These are phyloP conservation scores for Tolypocladium nubicola DNA, from an alignment of 2,329 filamentous ascomycete genomes.

Conservation along the genomic window DNA sequence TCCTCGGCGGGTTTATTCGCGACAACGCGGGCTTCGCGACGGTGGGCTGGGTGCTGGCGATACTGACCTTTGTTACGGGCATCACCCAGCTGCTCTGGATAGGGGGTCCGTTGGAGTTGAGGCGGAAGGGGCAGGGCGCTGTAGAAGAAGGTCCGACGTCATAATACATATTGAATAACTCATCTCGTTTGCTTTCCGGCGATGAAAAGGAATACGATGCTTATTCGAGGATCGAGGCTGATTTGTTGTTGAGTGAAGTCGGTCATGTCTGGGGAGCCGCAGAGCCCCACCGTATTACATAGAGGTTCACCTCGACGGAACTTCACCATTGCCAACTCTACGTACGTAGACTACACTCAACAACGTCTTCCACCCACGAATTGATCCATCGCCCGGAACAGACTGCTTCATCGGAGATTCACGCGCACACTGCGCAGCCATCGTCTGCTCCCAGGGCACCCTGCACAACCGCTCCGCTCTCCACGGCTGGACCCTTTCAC, in stretches of 20 bases:
- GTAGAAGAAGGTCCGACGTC: background rate
- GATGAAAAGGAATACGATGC: background rate
- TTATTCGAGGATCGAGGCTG: background rate
- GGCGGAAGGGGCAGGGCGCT: background rate
- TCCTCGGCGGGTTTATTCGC: conserved; percentile 23
- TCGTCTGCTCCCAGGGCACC: background rate
- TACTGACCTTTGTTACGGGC: conserved; percentile 16
- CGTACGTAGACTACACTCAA: background rate
- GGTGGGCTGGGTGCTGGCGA: conserved; percentile 19
- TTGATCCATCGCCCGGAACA: background rate
- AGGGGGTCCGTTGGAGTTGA: conserved; percentile 11
- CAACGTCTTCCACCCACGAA: background rate
- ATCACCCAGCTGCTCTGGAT: conserved; percentile 17
- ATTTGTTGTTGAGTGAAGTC: background rate
- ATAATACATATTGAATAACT: background rate
- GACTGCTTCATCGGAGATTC: background rate
- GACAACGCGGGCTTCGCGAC: conserved; percentile 20
- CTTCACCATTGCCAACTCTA: background rate
- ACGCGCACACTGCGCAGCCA: background rate
- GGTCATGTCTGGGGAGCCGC: no score
- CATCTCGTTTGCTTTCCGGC: background rate
- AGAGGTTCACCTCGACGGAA: background rate
- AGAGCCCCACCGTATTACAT: background rate
- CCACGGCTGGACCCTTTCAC: background rate
- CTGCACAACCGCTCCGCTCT: background rate